Evolutionary conservation across 345 rosid genomes (phyloP).

Genomic region (Euphorbia lathyris): DNA sequence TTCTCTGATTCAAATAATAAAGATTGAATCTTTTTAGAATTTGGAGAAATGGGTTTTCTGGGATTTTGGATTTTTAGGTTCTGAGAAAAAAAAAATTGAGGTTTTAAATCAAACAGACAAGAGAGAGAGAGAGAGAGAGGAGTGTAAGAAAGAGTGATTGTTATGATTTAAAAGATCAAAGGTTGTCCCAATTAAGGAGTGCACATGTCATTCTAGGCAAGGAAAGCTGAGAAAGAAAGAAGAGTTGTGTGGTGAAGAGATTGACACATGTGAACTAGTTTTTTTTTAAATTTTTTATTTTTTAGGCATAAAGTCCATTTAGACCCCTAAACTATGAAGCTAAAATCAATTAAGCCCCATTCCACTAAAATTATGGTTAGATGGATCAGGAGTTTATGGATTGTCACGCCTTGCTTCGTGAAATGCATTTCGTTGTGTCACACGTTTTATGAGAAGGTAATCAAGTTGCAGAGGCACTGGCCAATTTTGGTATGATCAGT

Average conservation of each 20-base stretch:
- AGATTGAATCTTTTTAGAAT: not conserved
- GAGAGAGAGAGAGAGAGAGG: not conserved
- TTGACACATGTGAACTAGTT: constrained; percentile 15
- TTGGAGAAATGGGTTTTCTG: not conserved
- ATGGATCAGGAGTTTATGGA: too few species aligned
- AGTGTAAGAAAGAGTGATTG: not conserved
- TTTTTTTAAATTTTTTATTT: too few species aligned
- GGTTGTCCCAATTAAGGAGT: constrained; percentile 4
- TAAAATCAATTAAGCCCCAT: too few species aligned
- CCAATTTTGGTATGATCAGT: too few species aligned
- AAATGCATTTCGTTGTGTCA: too few species aligned
- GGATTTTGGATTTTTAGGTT: not conserved
- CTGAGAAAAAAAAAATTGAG: not conserved
- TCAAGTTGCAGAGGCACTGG: too few species aligned
- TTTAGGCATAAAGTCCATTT: too few species aligned
- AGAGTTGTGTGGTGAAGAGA: constrained; percentile 14
- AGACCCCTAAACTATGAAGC: too few species aligned
- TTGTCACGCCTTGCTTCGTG: too few species aligned
- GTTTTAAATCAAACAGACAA: not conserved
- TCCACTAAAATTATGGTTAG: too few species aligned
- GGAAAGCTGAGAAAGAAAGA: constrained; percentile 6
- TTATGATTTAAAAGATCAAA: not conserved
- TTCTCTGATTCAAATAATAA: not conserved
- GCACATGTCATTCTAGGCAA: constrained; percentile 12
- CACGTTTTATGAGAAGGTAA: too few species aligned